These are phyloP conservation scores for Graphilbum sp. DNA, from an alignment of 2,329 filamentous ascomycete species.

Conservation along the genomic window DNA sequence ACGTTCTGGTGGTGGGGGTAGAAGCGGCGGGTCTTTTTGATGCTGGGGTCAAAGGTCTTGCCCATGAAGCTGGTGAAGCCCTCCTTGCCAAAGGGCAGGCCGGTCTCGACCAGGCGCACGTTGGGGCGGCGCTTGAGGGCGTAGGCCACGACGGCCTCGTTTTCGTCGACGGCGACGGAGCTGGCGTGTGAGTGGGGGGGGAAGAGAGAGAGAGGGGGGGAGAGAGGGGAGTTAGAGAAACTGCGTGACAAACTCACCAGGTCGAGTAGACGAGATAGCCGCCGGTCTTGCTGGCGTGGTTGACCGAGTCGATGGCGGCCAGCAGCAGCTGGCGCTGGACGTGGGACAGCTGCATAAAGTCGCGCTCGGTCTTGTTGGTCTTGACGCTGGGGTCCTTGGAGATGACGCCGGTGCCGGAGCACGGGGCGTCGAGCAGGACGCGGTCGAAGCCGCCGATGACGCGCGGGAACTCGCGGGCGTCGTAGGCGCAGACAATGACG, in stretches of 20 bases:
- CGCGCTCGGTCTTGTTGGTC: slow-evolving; percentile 92
- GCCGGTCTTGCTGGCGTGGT: slow-evolving; percentile 88
- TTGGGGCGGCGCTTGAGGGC: slow-evolving; percentile 84
- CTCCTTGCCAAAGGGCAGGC: slow-evolving; percentile 76
- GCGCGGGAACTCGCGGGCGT: slow-evolving; percentile 83
- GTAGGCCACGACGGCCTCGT: slow-evolving; percentile 88
- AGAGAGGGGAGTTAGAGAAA: not conserved
- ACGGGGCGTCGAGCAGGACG: slow-evolving; percentile 85
- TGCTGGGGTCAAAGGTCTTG: slow-evolving; percentile 75
- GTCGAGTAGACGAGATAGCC: slow-evolving; percentile 96
- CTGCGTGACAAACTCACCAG: slow-evolving; percentile 28
- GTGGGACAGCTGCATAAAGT: slow-evolving; percentile 87
- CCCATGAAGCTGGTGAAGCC: slow-evolving; percentile 84
- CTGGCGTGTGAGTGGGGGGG: not conserved
- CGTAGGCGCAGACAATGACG: slow-evolving; percentile 88
- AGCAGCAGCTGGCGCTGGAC: slow-evolving; percentile 88
- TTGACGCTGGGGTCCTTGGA: slow-evolving; percentile 94
- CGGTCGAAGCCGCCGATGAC: slow-evolving; percentile 94
- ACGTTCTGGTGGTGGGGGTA: slow-evolving; percentile 73
- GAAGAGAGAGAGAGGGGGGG: not conserved
- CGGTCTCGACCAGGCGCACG: slow-evolving; percentile 82
- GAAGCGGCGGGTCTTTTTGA: slow-evolving; percentile 71
- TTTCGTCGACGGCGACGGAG: slow-evolving; percentile 19
- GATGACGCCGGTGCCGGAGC: slow-evolving; percentile 93
- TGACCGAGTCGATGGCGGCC: slow-evolving; percentile 85